Evolutionary conservation across 1,284 basidiomycete genomes (phyloP), one percentile per base, ranked within the genome.

Genomic region (Moniliophthora roreri): DNA sequence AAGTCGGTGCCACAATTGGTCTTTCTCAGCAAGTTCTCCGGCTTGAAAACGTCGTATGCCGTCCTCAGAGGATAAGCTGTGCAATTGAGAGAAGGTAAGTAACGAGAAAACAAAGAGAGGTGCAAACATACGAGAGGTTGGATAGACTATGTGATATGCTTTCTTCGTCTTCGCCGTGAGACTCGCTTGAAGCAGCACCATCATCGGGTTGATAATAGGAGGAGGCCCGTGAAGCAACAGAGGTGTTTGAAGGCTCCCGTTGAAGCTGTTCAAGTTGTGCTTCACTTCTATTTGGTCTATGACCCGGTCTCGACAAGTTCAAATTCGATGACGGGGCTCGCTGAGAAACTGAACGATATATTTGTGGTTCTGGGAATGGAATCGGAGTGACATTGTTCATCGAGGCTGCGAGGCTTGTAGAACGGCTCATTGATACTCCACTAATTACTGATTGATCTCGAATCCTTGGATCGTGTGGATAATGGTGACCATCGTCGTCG

Each of bases 1-100:
- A 5, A 94, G 75, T 48, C 78, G 73, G 67, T 91, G 75, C 91
- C 91, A 94, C 56, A 89, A 87, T 64, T 86, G 79, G 52, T 91
- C 84, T 10, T 71, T 73, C 40, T 84, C 82, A 3, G 74, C 63
- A 6, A 91, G 69, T 53, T 82, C 69, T 24, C 82, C 83, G 0
- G 69, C 67, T 62, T 91, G 89, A 62, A 91, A 91, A 26, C 72
- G 77, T 42, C 68, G 71, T 9, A 91, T 66, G 36, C 76, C 79
- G 62, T 88, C 86, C 56, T 85, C 83, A n/a, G 82, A 80, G 50
- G 81, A 73, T 28, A 88, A 69, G 47, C 79, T 82, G 38, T 24
- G 32, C 15, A 28, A 24, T 21, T 16, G n/a, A 20, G 18, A 16
- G 21, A 34, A 52, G 23, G 24, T 51, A 10, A 34, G 46, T 24